These are phyloP conservation scores for Phialophora verrucosa DNA, from an alignment of 2,329 filamentous ascomycete genomes.

Conservation along the genomic window DNA sequence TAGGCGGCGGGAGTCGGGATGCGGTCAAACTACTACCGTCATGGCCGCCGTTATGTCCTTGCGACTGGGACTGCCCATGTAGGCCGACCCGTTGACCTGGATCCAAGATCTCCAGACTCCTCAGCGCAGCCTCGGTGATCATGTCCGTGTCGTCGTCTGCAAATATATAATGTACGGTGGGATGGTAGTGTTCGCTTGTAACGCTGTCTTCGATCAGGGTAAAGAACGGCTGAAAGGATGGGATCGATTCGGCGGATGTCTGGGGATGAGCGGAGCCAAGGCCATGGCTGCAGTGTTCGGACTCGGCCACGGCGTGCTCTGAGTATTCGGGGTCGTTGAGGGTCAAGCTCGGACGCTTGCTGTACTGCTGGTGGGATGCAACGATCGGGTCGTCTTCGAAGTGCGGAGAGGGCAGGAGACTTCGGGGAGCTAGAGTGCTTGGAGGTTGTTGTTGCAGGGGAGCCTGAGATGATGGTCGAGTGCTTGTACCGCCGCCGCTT, in stretches of 20 bases:
- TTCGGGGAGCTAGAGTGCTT: slow-evolving; percentile 20
- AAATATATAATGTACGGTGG: slow-evolving; percentile 90
- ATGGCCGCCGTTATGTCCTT: slow-evolving; percentile 13
- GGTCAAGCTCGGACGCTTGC: slow-evolving; percentile 21
- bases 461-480: slow-evolving; percentile 22
- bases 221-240: slow-evolving; percentile 78
- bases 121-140: slow-evolving; percentile 69
- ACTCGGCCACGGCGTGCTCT: slow-evolving; percentile 34
- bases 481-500: slow-evolving; percentile 14
- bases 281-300: slow-evolving; percentile 24
- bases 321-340: slow-evolving; percentile 26
- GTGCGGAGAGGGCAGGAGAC: slow-evolving; percentile 35
- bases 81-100: slow-evolving; percentile 33
- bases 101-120: slow-evolving; percentile 53
- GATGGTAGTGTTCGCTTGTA: slow-evolving; percentile 78
- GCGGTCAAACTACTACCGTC: slow-evolving; percentile 36
- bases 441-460: slow-evolving; percentile 17
- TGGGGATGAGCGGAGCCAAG: slow-evolving; percentile 3
- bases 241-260: slow-evolving; percentile 26
- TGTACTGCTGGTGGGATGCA: slow-evolving; percentile 22
- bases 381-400: slow-evolving; percentile 36
- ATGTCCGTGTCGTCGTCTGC: slow-evolving; percentile 84
- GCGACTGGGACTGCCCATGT: background rate
- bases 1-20: slow-evolving; percentile 54
- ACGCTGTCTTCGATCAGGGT: slow-evolving; percentile 78